Percentiles rank a stretch among this genome's conserved stretches.
Conservation (phyloP, 257 asterid species). For the Mentha longifolia region DNA sequence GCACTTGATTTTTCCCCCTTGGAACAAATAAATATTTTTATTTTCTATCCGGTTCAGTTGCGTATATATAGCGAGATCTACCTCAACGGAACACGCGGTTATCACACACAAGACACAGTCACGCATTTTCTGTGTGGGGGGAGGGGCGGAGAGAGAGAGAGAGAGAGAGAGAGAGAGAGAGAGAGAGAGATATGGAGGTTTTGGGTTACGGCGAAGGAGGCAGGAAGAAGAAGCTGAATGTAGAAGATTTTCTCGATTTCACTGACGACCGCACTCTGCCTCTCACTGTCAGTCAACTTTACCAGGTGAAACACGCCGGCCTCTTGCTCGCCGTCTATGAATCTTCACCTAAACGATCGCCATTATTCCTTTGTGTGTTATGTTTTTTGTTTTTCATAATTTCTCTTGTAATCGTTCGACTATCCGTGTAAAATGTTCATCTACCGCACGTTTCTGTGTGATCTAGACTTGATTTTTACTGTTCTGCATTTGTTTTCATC, state of each 20-base stretch:
- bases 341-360: neutral
- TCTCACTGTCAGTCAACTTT: constrained; percentile 37
- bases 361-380: neutral
- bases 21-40: neutral
- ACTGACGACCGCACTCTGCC: constrained; percentile 30
- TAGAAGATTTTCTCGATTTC: constrained; percentile 48
- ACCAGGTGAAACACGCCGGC: constrained; percentile 27
- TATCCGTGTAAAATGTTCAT: constrained; percentile 1
- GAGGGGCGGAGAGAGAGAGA: too few species aligned
- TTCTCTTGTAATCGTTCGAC: too few species aligned
- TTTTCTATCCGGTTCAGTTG: neutral
- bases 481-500: neutral
- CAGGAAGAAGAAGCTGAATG: constrained; percentile 31
- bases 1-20: neutral
- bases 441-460: neutral
- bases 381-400: neutral
- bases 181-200: constrained; percentile 28
- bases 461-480: neutral
- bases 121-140: neutral
- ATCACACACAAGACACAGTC: neutral
- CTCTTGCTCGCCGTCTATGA: constrained; percentile 10
- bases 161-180: too few species aligned
- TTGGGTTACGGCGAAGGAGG: constrained; percentile 27
- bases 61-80: neutral
- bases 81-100: neutral